Percentiles rank a stretch among this genome's conserved stretches.
Conservation (phyloP, 2,329 filamentous ascomycete genomes). For the Nothomitra cinnamomea region DNA sequence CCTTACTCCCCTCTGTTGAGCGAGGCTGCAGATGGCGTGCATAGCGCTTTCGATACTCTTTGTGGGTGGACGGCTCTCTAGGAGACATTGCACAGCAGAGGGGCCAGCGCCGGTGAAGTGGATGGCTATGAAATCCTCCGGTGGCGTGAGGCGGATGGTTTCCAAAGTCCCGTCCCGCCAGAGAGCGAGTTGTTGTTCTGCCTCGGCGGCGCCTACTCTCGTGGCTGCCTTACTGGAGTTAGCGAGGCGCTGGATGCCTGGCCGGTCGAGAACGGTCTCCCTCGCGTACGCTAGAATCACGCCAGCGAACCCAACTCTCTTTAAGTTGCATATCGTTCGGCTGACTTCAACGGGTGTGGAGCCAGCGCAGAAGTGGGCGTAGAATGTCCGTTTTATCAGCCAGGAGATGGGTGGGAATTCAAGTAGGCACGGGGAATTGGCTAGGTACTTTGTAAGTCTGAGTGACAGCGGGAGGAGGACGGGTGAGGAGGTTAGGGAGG, state of each 20-base stretch:
- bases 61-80: constrained; percentile 22
- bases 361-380: constrained; percentile 40
- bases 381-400: constrained; percentile 28
- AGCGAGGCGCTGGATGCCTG: too few species aligned
- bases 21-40: constrained; percentile 25
- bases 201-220: not conserved
- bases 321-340: constrained; percentile 28
- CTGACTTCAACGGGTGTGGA: constrained; percentile 31
- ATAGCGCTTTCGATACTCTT: constrained; percentile 25
- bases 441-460: constrained; percentile 21
- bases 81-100: constrained; percentile 24
- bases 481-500: constrained; percentile 12
- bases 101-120: constrained; percentile 35
- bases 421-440: constrained; percentile 26
- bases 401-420: constrained; percentile 32
- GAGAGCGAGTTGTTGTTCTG: constrained; percentile 15
- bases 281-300: constrained; percentile 36
- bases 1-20: constrained; percentile 25
- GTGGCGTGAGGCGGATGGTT: constrained; percentile 33
- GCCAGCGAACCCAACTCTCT: constrained; percentile 32
- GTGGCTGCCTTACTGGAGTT: constrained; percentile 6
- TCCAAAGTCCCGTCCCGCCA: constrained; percentile 37
- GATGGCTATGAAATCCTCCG: constrained; percentile 34
- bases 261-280: constrained; percentile 21
- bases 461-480: constrained; percentile 17